Evolutionary conservation across 1,284 basidiomycete species (phyloP).

Genomic region (Tausonia pullulans): DNA sequence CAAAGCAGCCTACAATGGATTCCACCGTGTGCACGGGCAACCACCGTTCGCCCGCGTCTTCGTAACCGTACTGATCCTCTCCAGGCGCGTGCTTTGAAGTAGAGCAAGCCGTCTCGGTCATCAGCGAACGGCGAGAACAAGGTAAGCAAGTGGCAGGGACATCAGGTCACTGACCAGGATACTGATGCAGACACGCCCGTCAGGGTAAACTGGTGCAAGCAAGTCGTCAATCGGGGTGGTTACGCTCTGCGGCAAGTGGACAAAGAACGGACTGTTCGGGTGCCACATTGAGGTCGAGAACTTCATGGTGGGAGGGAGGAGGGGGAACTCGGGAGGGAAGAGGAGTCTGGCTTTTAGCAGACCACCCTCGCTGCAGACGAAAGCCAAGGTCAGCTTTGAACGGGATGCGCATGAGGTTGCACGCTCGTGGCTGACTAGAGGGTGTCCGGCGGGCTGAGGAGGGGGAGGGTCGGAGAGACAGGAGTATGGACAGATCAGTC

Average conservation of each 20-base stretch:
- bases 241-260: constrained; percentile 8
- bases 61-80: constrained; percentile 95
- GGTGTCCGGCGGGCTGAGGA: constrained; percentile 66
- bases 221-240: not conserved
- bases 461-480: not conserved
- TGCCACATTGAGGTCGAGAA: constrained; percentile 98
- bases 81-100: constrained; percentile 73
- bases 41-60: constrained; percentile 96
- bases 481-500: not conserved
- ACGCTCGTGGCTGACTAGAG: constrained; percentile 52
- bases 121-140: not conserved
- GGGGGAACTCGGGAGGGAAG: constrained; percentile 82
- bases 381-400: not conserved
- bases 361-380: constrained; percentile 64
- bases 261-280: constrained; percentile 66
- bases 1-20: constrained; percentile 67
- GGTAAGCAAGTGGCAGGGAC: not conserved
- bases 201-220: constrained; percentile 60
- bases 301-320: constrained; percentile 88
- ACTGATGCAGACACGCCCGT: constrained; percentile 88
- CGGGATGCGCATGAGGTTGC: not conserved
- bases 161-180: constrained; percentile 57
- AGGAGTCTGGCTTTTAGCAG: constrained; percentile 78
- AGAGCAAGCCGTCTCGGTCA: not conserved
- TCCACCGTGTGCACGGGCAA: constrained; percentile 93